Conservation (phyloP, 805 yeast species). For the Candida verbasci region DNA sequence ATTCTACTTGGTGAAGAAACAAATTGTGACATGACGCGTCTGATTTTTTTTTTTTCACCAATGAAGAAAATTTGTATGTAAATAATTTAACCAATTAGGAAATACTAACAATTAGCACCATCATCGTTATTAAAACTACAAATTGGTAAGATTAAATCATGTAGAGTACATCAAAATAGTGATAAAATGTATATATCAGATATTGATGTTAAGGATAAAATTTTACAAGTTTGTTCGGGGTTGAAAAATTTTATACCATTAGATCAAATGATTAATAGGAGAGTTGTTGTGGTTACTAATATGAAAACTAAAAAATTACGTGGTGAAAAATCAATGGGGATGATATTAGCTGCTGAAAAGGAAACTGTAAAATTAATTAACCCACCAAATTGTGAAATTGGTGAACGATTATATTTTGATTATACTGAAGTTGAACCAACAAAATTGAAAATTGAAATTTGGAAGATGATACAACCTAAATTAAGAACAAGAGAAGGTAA, state of each 20-base stretch:
- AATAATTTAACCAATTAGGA: not conserved
- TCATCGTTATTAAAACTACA: constrained; percentile 13
- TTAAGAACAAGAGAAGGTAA: constrained; percentile 29
- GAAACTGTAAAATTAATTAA: constrained; percentile 40
- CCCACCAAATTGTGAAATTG: constrained; percentile 42
- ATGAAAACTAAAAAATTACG: constrained; percentile 60
- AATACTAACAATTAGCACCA: constrained; percentile 1
- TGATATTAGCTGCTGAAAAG: constrained; percentile 57
- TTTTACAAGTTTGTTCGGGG: constrained; percentile 57
- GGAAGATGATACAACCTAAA: constrained; percentile 26
- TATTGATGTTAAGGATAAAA: constrained; percentile 26
- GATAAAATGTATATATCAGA: constrained; percentile 56
- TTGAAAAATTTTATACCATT: constrained; percentile 42
- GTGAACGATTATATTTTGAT: constrained; percentile 37
- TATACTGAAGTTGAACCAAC: constrained; percentile 15
- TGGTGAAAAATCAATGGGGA: constrained; percentile 59
- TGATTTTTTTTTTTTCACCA: not conserved
- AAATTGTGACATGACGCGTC: constrained; percentile 32
- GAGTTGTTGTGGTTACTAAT: constrained; percentile 53
- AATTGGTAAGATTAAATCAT: constrained; percentile 47
- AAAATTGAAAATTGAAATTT: constrained; percentile 28
- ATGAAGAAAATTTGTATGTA: constrained; percentile 1
- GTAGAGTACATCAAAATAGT: constrained; percentile 51
- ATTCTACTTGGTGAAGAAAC: constrained; percentile 42
- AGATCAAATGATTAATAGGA: constrained; percentile 31